phyloP scores from a whole-genome alignment of 2,329 filamentous ascomycete genomes.

The Hypoxylon sp. region DNA sequence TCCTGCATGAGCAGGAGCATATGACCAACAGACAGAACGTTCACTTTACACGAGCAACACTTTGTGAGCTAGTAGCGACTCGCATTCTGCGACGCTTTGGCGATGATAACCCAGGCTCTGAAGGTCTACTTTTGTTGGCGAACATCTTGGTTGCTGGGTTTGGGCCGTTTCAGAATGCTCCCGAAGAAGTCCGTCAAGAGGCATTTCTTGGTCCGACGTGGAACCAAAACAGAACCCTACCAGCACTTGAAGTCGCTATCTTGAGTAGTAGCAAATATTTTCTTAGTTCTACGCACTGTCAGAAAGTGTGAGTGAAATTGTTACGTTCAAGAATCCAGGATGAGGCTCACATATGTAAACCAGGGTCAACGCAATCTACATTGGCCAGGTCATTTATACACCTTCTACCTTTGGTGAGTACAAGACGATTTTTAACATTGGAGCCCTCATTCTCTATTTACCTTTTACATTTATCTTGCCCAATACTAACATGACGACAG shows the following conservation, averaged over 20 bases:
- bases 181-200: conserved; percentile 73
- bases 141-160: conserved; percentile 88
- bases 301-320: conserved; percentile 72
- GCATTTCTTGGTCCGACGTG: conserved; percentile 66
- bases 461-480: background rate
- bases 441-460: background rate
- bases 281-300: conserved; percentile 81
- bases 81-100: conserved; percentile 84
- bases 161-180: conserved; percentile 87
- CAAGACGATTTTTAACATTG: background rate
- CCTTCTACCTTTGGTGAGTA: conserved; percentile 74
- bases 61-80: conserved; percentile 86
- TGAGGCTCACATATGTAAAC: conserved; percentile 32
- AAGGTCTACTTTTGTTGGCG: conserved; percentile 80
- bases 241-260: conserved; percentile 86
- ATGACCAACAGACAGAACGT: conserved; percentile 86
- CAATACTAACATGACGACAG: conserved; percentile 29
- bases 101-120: conserved; percentile 79
- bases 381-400: conserved; percentile 84
- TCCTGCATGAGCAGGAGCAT: conserved; percentile 82
- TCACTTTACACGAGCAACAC: conserved; percentile 80
- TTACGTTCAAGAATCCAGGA: background rate
- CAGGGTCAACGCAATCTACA: conserved; percentile 82
- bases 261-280: conserved; percentile 86
- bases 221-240: conserved; percentile 73